Evolutionary conservation across 176 grass and related monocot species (phyloP), one percentile per base, ranked within the genome.

Genomic region (Bromus sterilis): DNA sequence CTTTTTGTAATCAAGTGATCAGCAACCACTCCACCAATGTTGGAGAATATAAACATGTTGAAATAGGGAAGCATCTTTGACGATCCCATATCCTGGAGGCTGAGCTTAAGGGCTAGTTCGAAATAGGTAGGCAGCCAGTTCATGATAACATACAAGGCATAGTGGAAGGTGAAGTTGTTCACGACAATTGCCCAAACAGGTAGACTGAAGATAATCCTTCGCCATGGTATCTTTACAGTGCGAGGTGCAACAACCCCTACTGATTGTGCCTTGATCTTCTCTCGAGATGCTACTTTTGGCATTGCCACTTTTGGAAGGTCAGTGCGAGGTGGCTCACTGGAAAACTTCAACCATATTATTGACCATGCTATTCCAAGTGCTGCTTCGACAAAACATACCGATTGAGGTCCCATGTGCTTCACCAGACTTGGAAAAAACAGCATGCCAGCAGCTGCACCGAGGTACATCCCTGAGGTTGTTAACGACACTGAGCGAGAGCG

Each of bases 141-240:
- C 68, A 71, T 71, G 40, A 71, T 71, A 46, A 71, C 68, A 71
- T 71, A 71, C 68, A 71, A 71, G 40, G 68, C 68, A 43, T 71
- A 71, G 23, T 71, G 67, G 67, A 71, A 71, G 40, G 68, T 71
- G 40, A 71, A 71, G 24, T 71, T 71, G 68, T 71, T 71, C 68
- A 71, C 68, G 0, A 71, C 68, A 46, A 71, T 71, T 44, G 68
- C 68, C 68, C 68, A 71, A 71, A 71, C 68, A 71, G 68, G 68
- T 71, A 71, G 24, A 29, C 68, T 71, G 40, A 71, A 71, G 24
- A 71, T 71, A 71, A 71, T 71, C 4, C 14, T 71, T 10, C 24
- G 23, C 68, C 68, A 71, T 29, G 68, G 68, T 71, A 71, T 71
- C 24, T 71, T 71, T 9, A 46, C 40, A 71, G 68, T 44, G 1